Evolutionary conservation across 176 grass and related monocot species (phyloP), one percentile per base, ranked within the genome.

Genomic region (Oryza punctata): DNA sequence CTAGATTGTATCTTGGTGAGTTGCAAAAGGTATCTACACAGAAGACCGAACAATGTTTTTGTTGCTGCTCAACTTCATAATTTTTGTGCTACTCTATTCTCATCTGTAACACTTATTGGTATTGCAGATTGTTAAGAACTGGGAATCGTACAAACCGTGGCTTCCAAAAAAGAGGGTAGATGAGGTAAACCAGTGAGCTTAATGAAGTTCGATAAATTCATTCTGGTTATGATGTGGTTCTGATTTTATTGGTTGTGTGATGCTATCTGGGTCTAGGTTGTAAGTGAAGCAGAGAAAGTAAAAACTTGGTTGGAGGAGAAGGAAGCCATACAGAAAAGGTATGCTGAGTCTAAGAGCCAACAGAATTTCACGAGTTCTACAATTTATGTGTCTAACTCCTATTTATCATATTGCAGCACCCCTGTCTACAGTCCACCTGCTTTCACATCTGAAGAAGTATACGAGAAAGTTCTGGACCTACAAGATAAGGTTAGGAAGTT

Each of bases 121-220:
- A 57, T 75, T 81, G 78, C 84, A 99, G 97, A 99, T 99, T 67
- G 75, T 94, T 47, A 89, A 83, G 64, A 99, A 94, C 74, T 99
- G 97, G 97, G 97, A 99, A 65, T 84, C 86, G 44, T 89, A 89
- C 69, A 99, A 96, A 79, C 50, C 97, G n/a, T 96, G 97, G 97
- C 81, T 99, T 74, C 93, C 91, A 10, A 92, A 96, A 87, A 78
- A 89, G 28, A 94, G 89, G 92, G 47, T 99, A 63, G 93, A 99
- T 78, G 93, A 94, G 97, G 96, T 98, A 75, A 77, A 86, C 50
- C 37, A 9, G 23, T 70, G 70, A 46, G 26, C 47, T 61, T 76
- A 69, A 29, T 63, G 67, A 69, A 35, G 67, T 57, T 54, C 45
- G 35, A 72, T 11, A 76, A n/a, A 76, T 78, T 70, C 68, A 79